Conservation (phyloP, 148 eudicot genomes). For the Vaccinium macrocarpon region DNA sequence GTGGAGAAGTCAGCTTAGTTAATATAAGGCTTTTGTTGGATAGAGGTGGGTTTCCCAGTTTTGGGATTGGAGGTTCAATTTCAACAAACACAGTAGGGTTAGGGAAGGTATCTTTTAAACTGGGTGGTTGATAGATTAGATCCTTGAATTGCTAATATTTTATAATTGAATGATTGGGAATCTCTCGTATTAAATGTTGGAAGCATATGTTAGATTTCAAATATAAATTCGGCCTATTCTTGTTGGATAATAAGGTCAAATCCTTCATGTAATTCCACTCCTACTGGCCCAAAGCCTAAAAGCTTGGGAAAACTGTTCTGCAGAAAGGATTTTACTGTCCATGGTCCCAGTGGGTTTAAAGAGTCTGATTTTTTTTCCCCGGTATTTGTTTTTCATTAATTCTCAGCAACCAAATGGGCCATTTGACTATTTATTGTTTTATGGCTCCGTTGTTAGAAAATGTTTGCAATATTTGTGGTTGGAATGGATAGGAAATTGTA, state of each 20-base stretch:
- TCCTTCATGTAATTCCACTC: not conserved
- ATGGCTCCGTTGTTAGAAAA: not conserved
- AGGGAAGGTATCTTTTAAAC: not conserved
- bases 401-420: not conserved
- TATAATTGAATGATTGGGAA: not conserved
- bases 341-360: too few relatives aligned
- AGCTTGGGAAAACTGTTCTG: not conserved
- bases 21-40: not conserved
- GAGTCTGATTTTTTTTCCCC: too few relatives aligned
- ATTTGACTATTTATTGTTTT: not conserved
- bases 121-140: not conserved
- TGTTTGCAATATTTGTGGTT: not conserved
- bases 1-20: not conserved
- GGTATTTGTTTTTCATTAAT: not conserved
- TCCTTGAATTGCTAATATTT: not conserved
- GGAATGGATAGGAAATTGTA: not conserved
- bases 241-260: not conserved
- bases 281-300: not conserved
- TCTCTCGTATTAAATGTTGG: not conserved
- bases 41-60: not conserved
- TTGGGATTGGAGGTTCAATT: not conserved
- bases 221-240: not conserved
- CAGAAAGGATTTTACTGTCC: not conserved
- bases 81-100: not conserved
- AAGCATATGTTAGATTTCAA: not conserved